phyloP scores from a whole-genome alignment of 805 yeast species.

The Spathaspora arborariae region DNA sequence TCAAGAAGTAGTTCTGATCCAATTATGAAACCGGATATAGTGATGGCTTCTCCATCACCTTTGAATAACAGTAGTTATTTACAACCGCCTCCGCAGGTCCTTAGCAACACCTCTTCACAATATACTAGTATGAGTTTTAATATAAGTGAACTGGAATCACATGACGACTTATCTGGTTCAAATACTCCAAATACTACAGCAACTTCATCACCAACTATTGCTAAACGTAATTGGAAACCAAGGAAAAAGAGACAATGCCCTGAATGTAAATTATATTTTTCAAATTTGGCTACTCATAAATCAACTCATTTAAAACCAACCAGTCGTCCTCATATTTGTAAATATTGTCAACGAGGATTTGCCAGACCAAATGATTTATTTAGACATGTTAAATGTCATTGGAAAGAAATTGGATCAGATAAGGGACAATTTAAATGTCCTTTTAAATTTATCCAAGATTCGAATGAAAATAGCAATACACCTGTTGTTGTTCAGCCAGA shows the following conservation, averaged over 20 bases:
- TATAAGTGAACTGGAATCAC: neutral
- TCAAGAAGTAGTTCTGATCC: conserved; percentile 16
- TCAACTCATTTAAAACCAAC: conserved; percentile 72
- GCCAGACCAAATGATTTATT: conserved; percentile 83
- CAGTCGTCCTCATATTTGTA: conserved; percentile 74
- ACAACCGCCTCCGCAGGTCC: conserved; percentile 1
- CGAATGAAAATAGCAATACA: neutral
- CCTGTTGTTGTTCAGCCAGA: conserved; percentile 12
- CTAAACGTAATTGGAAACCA: conserved; percentile 33
- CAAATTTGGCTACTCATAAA: conserved; percentile 80
- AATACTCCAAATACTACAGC: neutral
- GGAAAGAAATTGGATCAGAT: conserved; percentile 67
- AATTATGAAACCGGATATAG: conserved; percentile 5
- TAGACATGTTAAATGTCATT: conserved; percentile 82
- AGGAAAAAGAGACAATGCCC: conserved; percentile 72
- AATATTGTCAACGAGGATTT: conserved; percentile 78
- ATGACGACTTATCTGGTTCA: neutral
- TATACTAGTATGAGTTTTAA: neutral
- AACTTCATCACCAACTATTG: conserved; percentile 5
- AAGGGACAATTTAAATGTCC: conserved; percentile 80
- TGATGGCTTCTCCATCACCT: conserved; percentile 2
- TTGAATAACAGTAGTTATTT: neutral
- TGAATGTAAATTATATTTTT: conserved; percentile 61
- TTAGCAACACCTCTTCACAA: neutral
- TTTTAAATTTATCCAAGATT: conserved; percentile 36